Evolutionary conservation across 2,329 filamentous ascomycete species (phyloP).

Genomic region (Cordyceps cicadae): DNA sequence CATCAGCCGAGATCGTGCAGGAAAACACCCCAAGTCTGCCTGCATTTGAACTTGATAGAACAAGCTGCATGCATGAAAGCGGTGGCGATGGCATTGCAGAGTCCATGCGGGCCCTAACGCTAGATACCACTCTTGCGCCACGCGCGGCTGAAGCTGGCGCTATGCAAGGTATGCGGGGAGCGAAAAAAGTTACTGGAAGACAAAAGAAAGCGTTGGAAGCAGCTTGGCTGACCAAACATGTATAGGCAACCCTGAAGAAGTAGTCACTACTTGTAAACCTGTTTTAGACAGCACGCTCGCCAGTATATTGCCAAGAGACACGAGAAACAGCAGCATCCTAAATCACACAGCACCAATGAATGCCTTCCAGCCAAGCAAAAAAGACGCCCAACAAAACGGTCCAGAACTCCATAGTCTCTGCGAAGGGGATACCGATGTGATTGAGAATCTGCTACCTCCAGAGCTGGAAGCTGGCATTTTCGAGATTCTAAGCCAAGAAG

Average conservation of each 20-base stretch:
- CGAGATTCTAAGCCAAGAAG: slow-evolving; percentile 60
- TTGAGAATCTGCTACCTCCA: slow-evolving; percentile 59
- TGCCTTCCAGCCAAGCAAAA: background rate
- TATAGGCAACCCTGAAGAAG: background rate
- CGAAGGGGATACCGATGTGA: slow-evolving; percentile 71
- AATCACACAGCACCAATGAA: background rate
- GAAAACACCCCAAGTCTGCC: background rate
- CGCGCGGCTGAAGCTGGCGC: slow-evolving; percentile 12
- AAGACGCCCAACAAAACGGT: slow-evolving; percentile 10
- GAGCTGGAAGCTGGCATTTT: slow-evolving; percentile 55
- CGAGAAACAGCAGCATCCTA: background rate
- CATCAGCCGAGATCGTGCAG: slow-evolving; percentile 48
- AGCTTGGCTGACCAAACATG: background rate
- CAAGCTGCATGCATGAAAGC: slow-evolving; percentile 9
- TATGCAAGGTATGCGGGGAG: slow-evolving; percentile 14
- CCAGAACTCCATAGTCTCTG: slow-evolving; percentile 43
- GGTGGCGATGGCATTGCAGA: slow-evolving; percentile 19
- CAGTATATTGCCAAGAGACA: background rate
- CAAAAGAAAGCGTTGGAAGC: slow-evolving; percentile 16
- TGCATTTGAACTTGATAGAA: background rate
- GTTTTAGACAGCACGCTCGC: background rate
- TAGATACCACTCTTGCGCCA: slow-evolving; percentile 19
- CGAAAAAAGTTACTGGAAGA: slow-evolving; percentile 9
- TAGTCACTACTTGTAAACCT: background rate
- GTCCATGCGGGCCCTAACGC: slow-evolving; percentile 24